Evolutionary conservation across 805 yeast genomes (phyloP).

Genomic region (Metschnikowia baotianmanensis): DNA sequence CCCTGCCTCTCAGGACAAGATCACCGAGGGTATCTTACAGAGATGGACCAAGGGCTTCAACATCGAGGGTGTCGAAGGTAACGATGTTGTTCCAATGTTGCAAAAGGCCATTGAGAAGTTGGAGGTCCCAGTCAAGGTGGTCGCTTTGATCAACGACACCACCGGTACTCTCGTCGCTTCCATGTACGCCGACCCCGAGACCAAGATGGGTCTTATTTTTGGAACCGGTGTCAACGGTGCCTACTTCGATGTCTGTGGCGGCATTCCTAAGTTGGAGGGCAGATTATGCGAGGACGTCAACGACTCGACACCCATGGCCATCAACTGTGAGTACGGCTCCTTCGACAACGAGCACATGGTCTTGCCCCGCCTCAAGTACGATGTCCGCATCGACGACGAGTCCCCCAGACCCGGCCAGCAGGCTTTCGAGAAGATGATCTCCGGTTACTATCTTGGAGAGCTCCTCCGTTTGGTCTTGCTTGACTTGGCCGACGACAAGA

Average conservation of each 20-base stretch:
- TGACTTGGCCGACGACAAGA: constrained; percentile 61
- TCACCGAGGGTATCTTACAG: constrained; percentile 84
- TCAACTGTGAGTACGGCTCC: constrained; percentile 98
- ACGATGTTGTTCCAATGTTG: constrained; percentile 90
- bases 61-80: constrained; percentile 88
- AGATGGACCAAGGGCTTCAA: constrained; percentile 99
- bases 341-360: constrained; percentile 85
- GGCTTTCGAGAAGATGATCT: constrained; percentile 93
- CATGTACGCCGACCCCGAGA: constrained; percentile 81
- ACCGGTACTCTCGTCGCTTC: constrained; percentile 97
- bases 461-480: constrained; percentile 74
- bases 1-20: constrained; percentile 81
- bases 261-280: constrained; percentile 81
- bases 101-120: constrained; percentile 66
- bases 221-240: constrained; percentile 99
- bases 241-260: constrained; percentile 72
- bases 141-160: constrained; percentile 93
- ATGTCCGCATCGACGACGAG: constrained; percentile 71
- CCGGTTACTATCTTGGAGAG: constrained; percentile 96
- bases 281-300: constrained; percentile 61
- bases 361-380: constrained; percentile 89
- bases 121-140: constrained; percentile 76
- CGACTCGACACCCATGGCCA: constrained; percentile 77
- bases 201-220: constrained; percentile 92
- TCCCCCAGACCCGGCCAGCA: constrained; percentile 98